Evolutionary conservation across 176 grass and related monocot genomes (phyloP), one percentile per base, ranked within the genome.

Genomic region (Aegilops longissima): DNA sequence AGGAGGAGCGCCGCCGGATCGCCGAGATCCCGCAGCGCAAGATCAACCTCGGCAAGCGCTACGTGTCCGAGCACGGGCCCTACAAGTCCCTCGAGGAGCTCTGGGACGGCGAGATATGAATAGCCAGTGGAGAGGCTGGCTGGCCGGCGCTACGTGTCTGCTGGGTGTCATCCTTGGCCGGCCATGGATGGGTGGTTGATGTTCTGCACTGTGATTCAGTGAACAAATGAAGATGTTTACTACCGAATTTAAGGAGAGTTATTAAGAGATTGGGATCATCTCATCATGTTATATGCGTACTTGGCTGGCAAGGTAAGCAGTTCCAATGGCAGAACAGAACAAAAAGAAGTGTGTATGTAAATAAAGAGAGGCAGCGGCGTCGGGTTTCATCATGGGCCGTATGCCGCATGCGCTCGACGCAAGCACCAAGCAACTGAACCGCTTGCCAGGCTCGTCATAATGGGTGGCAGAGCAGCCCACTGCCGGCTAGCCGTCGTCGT

Each of bases 41-140:
- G 87, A 82, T 73, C 77, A 89, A 83, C 72, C 87, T 77, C 30
- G 87, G 61, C 6, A 73, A 66, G 36, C 81, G 85, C 31, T 89
- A 78, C 82, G 35, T 94, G n/a, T 81, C 89, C 29, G 77, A 71
- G 8, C 63, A 77, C 1, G 92, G 87, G 16, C 89, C 68, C 0
- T 94, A 89, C 84, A 89, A 74, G 39, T 92, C 89, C 24, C 42
- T 87, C 12, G 76, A 89, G 16, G 92, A 94, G 56, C 90, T 94
- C 56, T 94, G 92, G 92, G 92, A 94, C 85, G 92, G 89, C 24
- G 92, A 94, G 77, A 69, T 92, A 49, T 87, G 68, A 73, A 23
- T 21, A 2, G 2, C 0, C 16, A 0, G 1, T 21, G 54, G 54
- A 58, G 54, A 58, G 45, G 45, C 51, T 0, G 18, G 11, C 12